Conservation (phyloP, 768 basidiomycete genomes). For the Rhodotorula taiwanensis region DNA sequence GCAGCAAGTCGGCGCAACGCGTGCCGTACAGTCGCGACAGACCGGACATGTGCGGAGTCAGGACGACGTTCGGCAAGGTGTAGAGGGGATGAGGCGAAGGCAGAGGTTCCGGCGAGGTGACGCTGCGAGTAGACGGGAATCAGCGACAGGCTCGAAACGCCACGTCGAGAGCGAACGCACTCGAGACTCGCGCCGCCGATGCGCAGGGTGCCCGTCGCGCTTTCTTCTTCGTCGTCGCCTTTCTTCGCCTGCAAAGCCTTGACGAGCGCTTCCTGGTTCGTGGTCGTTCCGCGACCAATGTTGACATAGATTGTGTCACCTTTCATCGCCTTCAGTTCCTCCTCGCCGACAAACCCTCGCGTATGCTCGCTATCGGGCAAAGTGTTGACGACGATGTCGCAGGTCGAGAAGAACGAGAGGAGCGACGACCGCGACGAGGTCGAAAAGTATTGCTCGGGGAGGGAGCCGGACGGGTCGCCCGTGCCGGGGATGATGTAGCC, state of each 20-base stretch:
- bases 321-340: conserved; percentile 38
- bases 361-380: conserved; percentile 20
- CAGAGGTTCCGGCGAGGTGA: conserved; percentile 48
- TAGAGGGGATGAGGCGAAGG: conserved; percentile 43
- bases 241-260: conserved; percentile 15
- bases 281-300: conserved; percentile 45
- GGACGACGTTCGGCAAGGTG: conserved; percentile 43
- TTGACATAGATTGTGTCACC: conserved; percentile 45
- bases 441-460: conserved; percentile 25
- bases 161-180: too few species aligned
- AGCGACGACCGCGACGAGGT: neutral
- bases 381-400: conserved; percentile 35
- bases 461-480: conserved; percentile 24
- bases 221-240: neutral
- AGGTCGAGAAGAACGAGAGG: conserved; percentile 12
- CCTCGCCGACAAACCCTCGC: conserved; percentile 9
- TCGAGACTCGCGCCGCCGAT: conserved; percentile 20
- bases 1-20: conserved; percentile 42
- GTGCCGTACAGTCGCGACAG: conserved; percentile 42
- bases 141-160: too few species aligned
- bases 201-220: conserved; percentile 16
- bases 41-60: conserved; percentile 46
- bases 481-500: conserved; percentile 34
- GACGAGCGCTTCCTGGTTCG: conserved; percentile 34
- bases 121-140: too few species aligned